Conservation (phyloP, 2,329 filamentous ascomycete species). For the Microascus cirrosus region DNA sequence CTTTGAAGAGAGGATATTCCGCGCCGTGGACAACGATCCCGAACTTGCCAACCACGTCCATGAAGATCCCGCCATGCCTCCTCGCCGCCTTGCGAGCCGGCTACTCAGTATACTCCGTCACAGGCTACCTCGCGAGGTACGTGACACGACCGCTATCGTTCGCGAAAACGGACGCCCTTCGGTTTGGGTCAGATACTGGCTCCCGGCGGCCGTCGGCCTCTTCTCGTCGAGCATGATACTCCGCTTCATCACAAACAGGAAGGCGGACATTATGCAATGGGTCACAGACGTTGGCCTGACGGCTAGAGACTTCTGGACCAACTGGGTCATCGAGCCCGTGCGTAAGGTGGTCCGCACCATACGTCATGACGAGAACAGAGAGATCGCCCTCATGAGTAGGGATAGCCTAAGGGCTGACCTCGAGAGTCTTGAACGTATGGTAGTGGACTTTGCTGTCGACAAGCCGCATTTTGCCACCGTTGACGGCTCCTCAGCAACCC, state of each 20-base stretch:
- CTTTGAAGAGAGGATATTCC: conserved; percentile 56
- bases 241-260: conserved; percentile 61
- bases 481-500: conserved; percentile 23
- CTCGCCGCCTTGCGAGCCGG: conserved; percentile 51
- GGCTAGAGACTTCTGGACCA: conserved; percentile 80
- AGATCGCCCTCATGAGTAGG: conserved; percentile 94
- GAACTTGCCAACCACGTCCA: conserved; percentile 43
- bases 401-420: conserved; percentile 83
- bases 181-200: conserved; percentile 73
- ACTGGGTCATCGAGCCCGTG: conserved; percentile 86
- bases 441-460: conserved; percentile 86
- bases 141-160: conserved; percentile 43
- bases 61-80: conserved; percentile 32
- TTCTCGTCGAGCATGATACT: conserved; percentile 83
- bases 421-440: conserved; percentile 92
- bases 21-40: conserved; percentile 48
- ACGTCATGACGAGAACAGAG: conserved; percentile 80
- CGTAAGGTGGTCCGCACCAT: conserved; percentile 83
- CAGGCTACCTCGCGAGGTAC: conserved; percentile 57
- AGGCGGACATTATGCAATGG: conserved; percentile 71
- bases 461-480: conserved; percentile 52
- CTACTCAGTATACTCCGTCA: conserved; percentile 58
- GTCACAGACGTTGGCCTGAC: conserved; percentile 69
- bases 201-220: conserved; percentile 59
- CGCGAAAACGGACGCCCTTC: conserved; percentile 64